Conservation (phyloP, 768 basidiomycete genomes). For the Lactarius hatsudake region DNA sequence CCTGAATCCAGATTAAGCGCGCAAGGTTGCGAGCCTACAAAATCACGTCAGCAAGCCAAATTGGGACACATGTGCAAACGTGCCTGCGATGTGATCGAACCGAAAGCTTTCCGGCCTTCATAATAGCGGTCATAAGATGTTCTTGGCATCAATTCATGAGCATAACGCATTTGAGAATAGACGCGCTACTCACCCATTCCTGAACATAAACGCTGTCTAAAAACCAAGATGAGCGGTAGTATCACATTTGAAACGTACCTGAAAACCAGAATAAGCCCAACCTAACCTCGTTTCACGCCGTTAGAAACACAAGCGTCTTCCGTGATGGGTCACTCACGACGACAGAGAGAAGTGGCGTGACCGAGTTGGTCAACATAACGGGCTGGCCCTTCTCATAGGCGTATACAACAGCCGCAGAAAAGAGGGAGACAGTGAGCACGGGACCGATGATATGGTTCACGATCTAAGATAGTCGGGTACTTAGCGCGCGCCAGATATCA, state of each 20-base stretch:
- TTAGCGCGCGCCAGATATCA: slow-evolving; percentile 13
- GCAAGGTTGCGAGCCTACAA: slow-evolving; percentile 65
- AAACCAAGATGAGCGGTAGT: background rate
- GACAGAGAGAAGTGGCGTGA: slow-evolving; percentile 84
- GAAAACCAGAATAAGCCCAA: slow-evolving; percentile 87
- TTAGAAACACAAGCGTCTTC: background rate
- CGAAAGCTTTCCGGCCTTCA: slow-evolving; percentile 87
- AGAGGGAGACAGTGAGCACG: slow-evolving; percentile 79
- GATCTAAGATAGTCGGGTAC: slow-evolving; percentile 45
- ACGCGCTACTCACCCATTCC: slow-evolving; percentile 53
- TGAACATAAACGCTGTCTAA: slow-evolving; percentile 30
- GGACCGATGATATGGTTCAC: slow-evolving; percentile 73
- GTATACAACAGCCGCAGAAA: slow-evolving; percentile 61
- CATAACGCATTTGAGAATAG: background rate
- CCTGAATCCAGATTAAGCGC: slow-evolving; percentile 78
- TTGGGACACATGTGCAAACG: slow-evolving; percentile 11
- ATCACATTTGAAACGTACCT: slow-evolving; percentile 48
- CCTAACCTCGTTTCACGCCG: slow-evolving; percentile 42
- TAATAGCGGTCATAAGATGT: slow-evolving; percentile 86
- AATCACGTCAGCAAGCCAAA: slow-evolving; percentile 1
- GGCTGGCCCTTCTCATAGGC: slow-evolving; percentile 54
- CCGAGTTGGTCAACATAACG: slow-evolving; percentile 72
- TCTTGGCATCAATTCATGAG: slow-evolving; percentile 36
- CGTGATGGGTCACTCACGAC: slow-evolving; percentile 53
- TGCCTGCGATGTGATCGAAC: slow-evolving; percentile 63